Base-by-base conservation (phyloP, 2,329 filamentous ascomycete species). In the Sordariomycetes sp. region DNA sequence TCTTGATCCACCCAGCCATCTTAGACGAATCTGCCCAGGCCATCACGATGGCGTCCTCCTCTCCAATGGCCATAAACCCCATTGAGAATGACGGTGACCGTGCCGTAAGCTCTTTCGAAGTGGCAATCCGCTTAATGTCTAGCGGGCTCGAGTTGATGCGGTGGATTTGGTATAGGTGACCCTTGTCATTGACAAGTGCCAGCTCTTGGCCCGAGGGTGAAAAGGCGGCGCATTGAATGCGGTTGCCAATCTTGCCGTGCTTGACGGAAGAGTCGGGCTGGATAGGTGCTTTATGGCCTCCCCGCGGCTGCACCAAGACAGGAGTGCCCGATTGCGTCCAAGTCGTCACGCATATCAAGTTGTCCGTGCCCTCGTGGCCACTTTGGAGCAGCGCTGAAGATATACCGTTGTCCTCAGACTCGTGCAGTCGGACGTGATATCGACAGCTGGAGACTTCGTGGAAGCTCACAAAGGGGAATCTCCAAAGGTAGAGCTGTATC, bases 311-410 rank as follows among this genome's bases (percentile, higher is more conserved):
- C 3, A 61, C 47, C 3, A 63, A 45, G 5, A 62, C 40, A 1
- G 59, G 59, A n/a, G 47, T 46, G 3, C 59, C 59, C 2, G 57
- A 61, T 38, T 62, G 59, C 2, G 59, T 63, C 59, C 59, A 63
- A 0, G 59, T 62, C 2, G 52, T 57, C 12, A 63, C 46, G 33
- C 58, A 61, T 5, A 63, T 39, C 12, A 62, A 34, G 26, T 54
- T 46, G 11, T 59, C 57, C 21, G 57, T 55, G 4, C 47, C 51
- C 6, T 52, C 46, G 20, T 17, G 24, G 5, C 49, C 51, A 2
- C 54, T 48, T 8, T 57, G 49, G 32, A 55, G 57, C n/a, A 59
- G 46, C 3, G 53, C 57, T 0, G 57, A 47, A 0, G 58, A 55
- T 3, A 61, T 41, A 1, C 59, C 59, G 27, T 57, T 56, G 34